These are phyloP conservation scores for Talaromyces sp. DNA, from an alignment of 2,329 filamentous ascomycete species.

Conservation along the genomic window DNA sequence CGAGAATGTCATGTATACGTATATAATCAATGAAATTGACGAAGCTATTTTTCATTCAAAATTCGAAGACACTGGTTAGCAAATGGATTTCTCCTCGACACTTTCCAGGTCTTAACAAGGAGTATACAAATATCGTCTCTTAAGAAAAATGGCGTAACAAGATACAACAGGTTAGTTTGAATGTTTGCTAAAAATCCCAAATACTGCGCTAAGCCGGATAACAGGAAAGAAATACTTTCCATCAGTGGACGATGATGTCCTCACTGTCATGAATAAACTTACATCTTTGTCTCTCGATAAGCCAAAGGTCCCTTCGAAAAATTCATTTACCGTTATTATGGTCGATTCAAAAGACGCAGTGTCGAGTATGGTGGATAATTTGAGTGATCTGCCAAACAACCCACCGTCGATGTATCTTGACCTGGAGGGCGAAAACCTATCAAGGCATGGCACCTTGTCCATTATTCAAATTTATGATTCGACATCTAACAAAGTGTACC, in stretches of 20 bases:
- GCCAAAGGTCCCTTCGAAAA: not conserved
- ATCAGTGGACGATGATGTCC: not conserved
- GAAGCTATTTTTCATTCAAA: no score
- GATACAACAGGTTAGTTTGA: not conserved
- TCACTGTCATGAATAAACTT: not conserved
- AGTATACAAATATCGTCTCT: not conserved
- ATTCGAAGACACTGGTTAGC: no score
- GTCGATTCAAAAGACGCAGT: not conserved
- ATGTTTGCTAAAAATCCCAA: not conserved
- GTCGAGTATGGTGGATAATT: not conserved
- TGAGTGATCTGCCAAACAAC: not conserved
- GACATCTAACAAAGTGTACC: constrained; percentile 26
- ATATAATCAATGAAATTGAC: no score
- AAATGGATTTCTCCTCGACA: not conserved
- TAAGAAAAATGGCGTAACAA: not conserved
- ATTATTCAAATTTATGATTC: constrained; percentile 38
- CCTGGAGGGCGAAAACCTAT: constrained; percentile 43
- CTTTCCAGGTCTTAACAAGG: not conserved
- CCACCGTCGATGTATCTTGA: constrained; percentile 43
- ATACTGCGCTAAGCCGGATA: not conserved
- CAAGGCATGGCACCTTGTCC: constrained; percentile 39
- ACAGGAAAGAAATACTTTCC: not conserved
- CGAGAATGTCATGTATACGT: no score
- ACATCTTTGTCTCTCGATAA: not conserved
- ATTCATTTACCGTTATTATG: not conserved